Conservation (phyloP, 2,329 filamentous ascomycete genomes). For the Sporothrix pallida region DNA sequence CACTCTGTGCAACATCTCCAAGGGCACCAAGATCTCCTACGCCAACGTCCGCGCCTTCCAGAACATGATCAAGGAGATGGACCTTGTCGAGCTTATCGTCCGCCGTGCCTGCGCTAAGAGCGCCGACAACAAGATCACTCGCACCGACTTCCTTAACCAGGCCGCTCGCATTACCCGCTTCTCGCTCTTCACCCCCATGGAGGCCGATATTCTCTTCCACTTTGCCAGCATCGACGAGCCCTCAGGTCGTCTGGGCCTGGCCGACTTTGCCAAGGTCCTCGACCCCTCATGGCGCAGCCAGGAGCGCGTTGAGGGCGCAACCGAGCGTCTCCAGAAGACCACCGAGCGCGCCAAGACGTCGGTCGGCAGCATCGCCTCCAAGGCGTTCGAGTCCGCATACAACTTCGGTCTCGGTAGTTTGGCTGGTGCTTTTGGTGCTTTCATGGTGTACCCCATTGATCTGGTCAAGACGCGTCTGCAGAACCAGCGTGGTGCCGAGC, state of each 20-base stretch:
- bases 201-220: conserved; percentile 97
- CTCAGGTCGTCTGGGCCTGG: conserved; percentile 79
- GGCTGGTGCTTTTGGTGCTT: conserved; percentile 95
- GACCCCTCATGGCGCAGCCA: conserved; percentile 87
- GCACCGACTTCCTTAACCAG: conserved; percentile 92
- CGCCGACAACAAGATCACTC: conserved; percentile 88
- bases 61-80: conserved; percentile 98
- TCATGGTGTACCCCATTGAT: conserved; percentile 99
- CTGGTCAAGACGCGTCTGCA: conserved; percentile 98
- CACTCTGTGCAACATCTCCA: conserved; percentile 92
- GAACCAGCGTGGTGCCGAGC: conserved; percentile 84
- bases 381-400: conserved; percentile 77
- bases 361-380: conserved; percentile 63
- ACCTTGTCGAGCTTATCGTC: conserved; percentile 91
- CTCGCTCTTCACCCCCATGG: conserved; percentile 96
- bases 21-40: conserved; percentile 92
- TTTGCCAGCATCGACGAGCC: conserved; percentile 93
- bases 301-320: conserved; percentile 48
- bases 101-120: conserved; percentile 85
- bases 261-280: conserved; percentile 92
- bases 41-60: conserved; percentile 97
- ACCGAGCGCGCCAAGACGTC: conserved; percentile 58
- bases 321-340: conserved; percentile 50
- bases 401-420: conserved; percentile 89
- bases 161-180: conserved; percentile 90